phyloP scores from a whole-genome alignment of 2,329 filamentous ascomycete genomes.

The Colletotrichum magnum region DNA sequence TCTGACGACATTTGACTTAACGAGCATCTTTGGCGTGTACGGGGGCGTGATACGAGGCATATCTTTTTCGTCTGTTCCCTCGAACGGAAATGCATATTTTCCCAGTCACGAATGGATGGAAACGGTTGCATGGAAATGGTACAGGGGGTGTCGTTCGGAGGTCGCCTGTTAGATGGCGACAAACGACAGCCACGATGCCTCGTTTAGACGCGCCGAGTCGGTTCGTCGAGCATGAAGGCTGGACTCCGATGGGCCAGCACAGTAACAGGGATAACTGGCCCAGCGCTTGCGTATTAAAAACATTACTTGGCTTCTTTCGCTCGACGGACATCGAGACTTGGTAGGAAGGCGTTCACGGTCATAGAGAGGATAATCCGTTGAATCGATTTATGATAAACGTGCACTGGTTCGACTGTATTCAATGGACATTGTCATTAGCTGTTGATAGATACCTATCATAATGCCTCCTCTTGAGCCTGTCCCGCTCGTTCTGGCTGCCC shows the following conservation, averaged over 20 bases:
- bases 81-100: conserved; percentile 40
- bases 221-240: conserved; percentile 39
- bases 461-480: not conserved
- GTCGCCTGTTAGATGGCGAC: conserved; percentile 5
- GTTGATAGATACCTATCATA: not conserved
- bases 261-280: conserved; percentile 35
- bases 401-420: not conserved
- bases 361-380: conserved; percentile 41
- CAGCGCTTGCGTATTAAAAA: conserved; percentile 33
- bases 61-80: conserved; percentile 34
- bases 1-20: conserved; percentile 35
- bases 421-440: not conserved
- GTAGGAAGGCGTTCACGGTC: conserved; percentile 41
- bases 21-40: conserved; percentile 41
- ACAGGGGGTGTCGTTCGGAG: conserved; percentile 16
- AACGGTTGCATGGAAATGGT: conserved; percentile 39
- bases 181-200: conserved; percentile 18
- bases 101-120: conserved; percentile 40
- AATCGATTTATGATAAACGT: conserved; percentile 39
- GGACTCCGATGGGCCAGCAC: conserved; percentile 27
- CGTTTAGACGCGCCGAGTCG: conserved; percentile 34
- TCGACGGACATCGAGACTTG: conserved; percentile 42
- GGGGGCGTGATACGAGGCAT: conserved; percentile 42
- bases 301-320: conserved; percentile 36
- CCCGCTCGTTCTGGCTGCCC: conserved; percentile 25